phyloP scores from a whole-genome alignment of 805 yeast species.

The Saccharomycopsis fodiens region DNA sequence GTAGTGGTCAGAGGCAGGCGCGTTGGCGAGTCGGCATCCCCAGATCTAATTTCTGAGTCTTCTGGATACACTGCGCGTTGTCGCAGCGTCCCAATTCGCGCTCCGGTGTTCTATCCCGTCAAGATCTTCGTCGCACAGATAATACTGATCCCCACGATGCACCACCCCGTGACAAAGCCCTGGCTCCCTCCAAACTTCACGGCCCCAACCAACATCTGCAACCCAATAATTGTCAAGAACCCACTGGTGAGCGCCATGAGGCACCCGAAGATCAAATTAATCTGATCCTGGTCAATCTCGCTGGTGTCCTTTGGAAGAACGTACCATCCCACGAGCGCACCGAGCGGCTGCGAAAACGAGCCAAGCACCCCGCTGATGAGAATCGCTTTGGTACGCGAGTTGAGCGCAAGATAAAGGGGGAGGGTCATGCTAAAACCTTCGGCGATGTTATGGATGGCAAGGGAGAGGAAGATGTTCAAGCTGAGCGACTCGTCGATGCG shows the following conservation, averaged over 20 bases:
- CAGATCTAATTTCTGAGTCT: too few relatives aligned
- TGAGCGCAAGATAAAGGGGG: constrained; percentile 76
- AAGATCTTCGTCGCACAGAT: constrained; percentile 42
- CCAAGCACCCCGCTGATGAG: constrained; percentile 63
- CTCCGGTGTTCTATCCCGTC: constrained; percentile 23
- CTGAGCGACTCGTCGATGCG: constrained; percentile 60
- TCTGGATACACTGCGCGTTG: too few relatives aligned
- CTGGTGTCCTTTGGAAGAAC: constrained; percentile 35
- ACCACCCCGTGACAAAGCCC: constrained; percentile 50
- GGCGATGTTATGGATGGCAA: constrained; percentile 82
- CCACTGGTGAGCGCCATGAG: constrained; percentile 76
- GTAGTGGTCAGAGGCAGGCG: too few relatives aligned
- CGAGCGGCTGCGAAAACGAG: constrained; percentile 81
- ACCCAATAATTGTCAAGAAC: constrained; percentile 69
- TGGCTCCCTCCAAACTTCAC: constrained; percentile 69
- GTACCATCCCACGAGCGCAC: constrained; percentile 66
- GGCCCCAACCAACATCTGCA: constrained; percentile 83
- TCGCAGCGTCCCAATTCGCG: too few relatives aligned
- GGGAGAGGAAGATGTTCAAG: constrained; percentile 70
- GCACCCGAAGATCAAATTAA: constrained; percentile 47
- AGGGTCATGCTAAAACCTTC: constrained; percentile 94
- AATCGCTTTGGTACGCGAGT: constrained; percentile 54
- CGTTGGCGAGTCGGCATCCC: too few relatives aligned
- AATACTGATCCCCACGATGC: constrained; percentile 48
- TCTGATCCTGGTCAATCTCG: constrained; percentile 29